Evolutionary conservation across 2,329 filamentous ascomycete genomes (phyloP).

Genomic region (Colletotrichum somersetense): DNA sequence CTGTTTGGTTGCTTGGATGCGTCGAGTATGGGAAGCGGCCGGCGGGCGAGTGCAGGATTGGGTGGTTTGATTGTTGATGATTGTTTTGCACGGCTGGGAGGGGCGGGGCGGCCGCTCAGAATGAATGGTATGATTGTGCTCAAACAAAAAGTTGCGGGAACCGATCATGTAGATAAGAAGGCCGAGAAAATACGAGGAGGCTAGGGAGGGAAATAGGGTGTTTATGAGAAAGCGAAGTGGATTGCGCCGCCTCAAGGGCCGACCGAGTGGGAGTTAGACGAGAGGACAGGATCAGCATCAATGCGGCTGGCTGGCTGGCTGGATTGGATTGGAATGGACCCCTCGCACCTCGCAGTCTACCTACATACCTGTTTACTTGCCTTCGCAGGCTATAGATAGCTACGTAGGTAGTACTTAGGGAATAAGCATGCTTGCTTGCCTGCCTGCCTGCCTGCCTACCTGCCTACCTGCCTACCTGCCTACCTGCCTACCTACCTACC

Average conservation of each 20-base stretch:
- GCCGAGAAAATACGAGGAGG: slow-evolving; percentile 32
- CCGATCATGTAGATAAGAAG: slow-evolving; percentile 36
- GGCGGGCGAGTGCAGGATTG: not conserved
- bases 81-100: slow-evolving; percentile 12
- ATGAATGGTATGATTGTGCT: not conserved
- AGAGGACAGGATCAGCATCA: slow-evolving; percentile 15
- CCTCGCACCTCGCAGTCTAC: not conserved
- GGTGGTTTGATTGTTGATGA: not conserved
- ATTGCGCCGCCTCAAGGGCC: slow-evolving; percentile 22
- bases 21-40: not conserved
- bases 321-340: not conserved
- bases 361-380: not conserved
- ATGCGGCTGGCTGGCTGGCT: not conserved
- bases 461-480: not conserved
- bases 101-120: not conserved
- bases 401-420: too few relatives aligned
- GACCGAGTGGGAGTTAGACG: slow-evolving; percentile 28
- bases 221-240: slow-evolving; percentile 24
- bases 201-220: slow-evolving; percentile 30
- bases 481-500: not conserved
- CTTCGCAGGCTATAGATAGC: too few relatives aligned
- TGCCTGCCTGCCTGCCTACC: not conserved
- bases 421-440: not conserved
- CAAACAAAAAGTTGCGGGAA: slow-evolving; percentile 3
- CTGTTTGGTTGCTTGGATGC: slow-evolving; percentile 11